Evolutionary conservation across 129 eudicot species (phyloP), one percentile per base, ranked within the genome.

Genomic region (Erigeron canadensis): DNA sequence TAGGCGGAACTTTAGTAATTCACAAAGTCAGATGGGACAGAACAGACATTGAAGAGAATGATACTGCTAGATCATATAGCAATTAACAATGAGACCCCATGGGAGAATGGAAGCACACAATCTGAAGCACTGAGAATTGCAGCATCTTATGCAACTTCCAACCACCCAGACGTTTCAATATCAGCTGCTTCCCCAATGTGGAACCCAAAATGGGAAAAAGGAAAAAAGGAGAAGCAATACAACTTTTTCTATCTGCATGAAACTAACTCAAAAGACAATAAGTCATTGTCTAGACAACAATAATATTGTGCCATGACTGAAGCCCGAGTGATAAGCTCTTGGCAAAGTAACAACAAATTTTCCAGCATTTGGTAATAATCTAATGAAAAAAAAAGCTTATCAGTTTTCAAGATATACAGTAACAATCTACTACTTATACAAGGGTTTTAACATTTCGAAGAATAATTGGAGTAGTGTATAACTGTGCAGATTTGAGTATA

Each of bases 121-220:
- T 84, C 84, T 13, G 98, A 84, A 72, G 98, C 97, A 81, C 98
- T 83, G 16, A 96, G 98, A 56, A 89, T 75, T 75, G 97, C 98
- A 70, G 97, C 97, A 50, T 94, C 93, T 77, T 70, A 80, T 79
- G 98, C 98, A 81, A 89, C 84, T 78, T 62, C 77, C 81, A 94
- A 77, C 98, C 98, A 94, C 71, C 88, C 97, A 71, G 98, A 96
- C 75, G 98, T 94, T 38, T 97, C 98, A 63, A 94, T 94, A 79
- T 94, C 90, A 63, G 98, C 83, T 17, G 98, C 98, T 80, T 94
- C 98, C 70, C 93, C 97, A 77, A 87, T 82, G 59, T 94, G 89
- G 57, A 86, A 94, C 19, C 98, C 98, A 89, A 65, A 28, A 64
- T 18, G 48, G 37, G 38, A 34, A 51, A 8, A 51, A 51, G 9